Evolutionary conservation across 805 yeast genomes (phyloP).

Genomic region (Phaffomyces thermotolerans): DNA sequence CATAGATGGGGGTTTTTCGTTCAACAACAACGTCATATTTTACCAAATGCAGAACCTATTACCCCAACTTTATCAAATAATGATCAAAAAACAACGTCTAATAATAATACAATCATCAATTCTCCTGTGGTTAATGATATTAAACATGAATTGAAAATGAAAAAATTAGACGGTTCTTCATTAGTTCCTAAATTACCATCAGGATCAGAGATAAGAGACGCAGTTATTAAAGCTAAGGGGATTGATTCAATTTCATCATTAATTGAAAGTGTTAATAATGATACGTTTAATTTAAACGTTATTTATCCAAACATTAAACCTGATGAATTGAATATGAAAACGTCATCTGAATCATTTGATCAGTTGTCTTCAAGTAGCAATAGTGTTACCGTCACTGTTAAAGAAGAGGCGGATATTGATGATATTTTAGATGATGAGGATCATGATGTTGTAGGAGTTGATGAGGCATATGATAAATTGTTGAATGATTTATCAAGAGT

Average conservation of each 20-base stretch:
- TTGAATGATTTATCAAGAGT: slow-evolving; percentile 62
- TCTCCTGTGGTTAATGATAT: not conserved
- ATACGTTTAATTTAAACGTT: slow-evolving; percentile 43
- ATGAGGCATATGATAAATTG: slow-evolving; percentile 65
- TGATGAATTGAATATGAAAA: no score
- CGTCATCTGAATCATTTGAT: no score
- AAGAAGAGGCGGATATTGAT: not conserved
- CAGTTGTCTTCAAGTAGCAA: no score
- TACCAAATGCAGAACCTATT: slow-evolving; percentile 12
- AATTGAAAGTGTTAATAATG: slow-evolving; percentile 55
- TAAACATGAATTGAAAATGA: not conserved
- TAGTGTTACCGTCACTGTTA: no score
- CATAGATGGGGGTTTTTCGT: slow-evolving; percentile 82
- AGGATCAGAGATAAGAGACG: slow-evolving; percentile 41
- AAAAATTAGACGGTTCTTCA: slow-evolving; percentile 1
- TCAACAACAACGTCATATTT: slow-evolving; percentile 44
- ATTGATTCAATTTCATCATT: slow-evolving; percentile 61
- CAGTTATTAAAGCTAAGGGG: slow-evolving; percentile 69
- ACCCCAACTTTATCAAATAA: not conserved
- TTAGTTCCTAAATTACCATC: slow-evolving; percentile 33
- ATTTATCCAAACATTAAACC: slow-evolving; percentile 31
- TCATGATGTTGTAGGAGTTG: slow-evolving; percentile 35
- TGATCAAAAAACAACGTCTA: not conserved
- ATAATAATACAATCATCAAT: not conserved
- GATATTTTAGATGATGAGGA: slow-evolving; percentile 1